A percentile compares a stretch with the other conserved stretches of the same genome.
Evolutionary conservation across 176 grass and related monocot species (phyloP).

Genomic region (Avena eriantha): DNA sequence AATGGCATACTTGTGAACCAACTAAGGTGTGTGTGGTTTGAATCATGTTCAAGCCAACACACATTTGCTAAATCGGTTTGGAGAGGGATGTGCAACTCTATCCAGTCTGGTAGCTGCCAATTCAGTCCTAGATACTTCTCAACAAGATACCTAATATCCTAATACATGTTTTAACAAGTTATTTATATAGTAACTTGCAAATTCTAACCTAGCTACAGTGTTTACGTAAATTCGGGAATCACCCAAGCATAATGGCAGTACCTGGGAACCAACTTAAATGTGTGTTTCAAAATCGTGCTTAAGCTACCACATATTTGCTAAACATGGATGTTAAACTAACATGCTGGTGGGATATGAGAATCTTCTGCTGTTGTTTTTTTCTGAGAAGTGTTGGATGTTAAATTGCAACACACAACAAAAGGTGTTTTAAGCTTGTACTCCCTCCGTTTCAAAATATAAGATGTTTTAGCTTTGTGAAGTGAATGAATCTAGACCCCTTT

Average conservation of each 20-base stretch:
- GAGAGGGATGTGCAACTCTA: not conserved
- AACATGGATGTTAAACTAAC: not conserved
- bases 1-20: not conserved
- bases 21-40: not conserved
- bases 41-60: conserved; percentile 1
- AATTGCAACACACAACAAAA: not conserved
- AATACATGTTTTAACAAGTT: conserved; percentile 1
- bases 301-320: conserved; percentile 19
- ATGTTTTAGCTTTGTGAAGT: too few species aligned
- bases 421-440: not conserved
- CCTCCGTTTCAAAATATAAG: too few species aligned
- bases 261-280: not conserved
- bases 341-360: not conserved
- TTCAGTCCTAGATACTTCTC: not conserved
- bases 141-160: not conserved
- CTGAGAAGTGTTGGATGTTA: not conserved
- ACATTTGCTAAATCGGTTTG: conserved; percentile 6
- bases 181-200: not conserved
- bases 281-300: not conserved
- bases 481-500: too few species aligned
- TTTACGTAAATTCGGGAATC: not conserved
- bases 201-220: not conserved
- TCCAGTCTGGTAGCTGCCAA: not conserved
- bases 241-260: not conserved
- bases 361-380: not conserved